phyloP scores from a whole-genome alignment of 2,329 filamentous ascomycete species.

The Calonectria pauciramosa region DNA sequence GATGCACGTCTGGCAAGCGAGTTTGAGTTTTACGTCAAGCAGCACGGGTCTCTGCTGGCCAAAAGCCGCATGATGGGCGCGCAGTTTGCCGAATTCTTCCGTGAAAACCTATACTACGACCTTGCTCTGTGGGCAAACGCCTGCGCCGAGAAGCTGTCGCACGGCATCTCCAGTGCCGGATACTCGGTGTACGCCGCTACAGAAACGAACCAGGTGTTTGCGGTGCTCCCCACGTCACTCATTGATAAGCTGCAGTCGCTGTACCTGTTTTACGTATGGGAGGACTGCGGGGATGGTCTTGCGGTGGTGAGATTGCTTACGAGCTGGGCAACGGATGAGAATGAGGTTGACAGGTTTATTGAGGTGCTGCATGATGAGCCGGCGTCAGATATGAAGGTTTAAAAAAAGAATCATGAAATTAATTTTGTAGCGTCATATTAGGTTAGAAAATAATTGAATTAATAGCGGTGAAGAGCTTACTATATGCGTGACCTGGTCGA shows the following conservation, averaged over 20 bases:
- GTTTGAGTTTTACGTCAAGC: slow-evolving; percentile 66
- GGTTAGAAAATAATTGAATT: neutral
- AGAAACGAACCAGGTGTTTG: slow-evolving; percentile 67
- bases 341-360: slow-evolving; percentile 56
- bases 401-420: neutral
- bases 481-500: neutral
- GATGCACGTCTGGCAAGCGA: slow-evolving; percentile 56
- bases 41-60: slow-evolving; percentile 64
- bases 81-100: slow-evolving; percentile 65
- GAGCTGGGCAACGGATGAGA: slow-evolving; percentile 63
- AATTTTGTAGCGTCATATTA: neutral
- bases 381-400: neutral
- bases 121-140: slow-evolving; percentile 60
- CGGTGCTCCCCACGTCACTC: slow-evolving; percentile 55
- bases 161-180: slow-evolving; percentile 57
- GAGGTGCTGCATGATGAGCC: slow-evolving; percentile 25
- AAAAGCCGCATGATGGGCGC: slow-evolving; percentile 64
- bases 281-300: slow-evolving; percentile 54
- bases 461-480: neutral
- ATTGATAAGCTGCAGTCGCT: slow-evolving; percentile 56
- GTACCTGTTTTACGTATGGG: slow-evolving; percentile 64
- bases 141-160: slow-evolving; percentile 59
- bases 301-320: slow-evolving; percentile 62
- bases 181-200: slow-evolving; percentile 59
- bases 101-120: slow-evolving; percentile 59